Conservation (phyloP, 2,329 filamentous ascomycete species). For the Hortaea werneckii region DNA sequence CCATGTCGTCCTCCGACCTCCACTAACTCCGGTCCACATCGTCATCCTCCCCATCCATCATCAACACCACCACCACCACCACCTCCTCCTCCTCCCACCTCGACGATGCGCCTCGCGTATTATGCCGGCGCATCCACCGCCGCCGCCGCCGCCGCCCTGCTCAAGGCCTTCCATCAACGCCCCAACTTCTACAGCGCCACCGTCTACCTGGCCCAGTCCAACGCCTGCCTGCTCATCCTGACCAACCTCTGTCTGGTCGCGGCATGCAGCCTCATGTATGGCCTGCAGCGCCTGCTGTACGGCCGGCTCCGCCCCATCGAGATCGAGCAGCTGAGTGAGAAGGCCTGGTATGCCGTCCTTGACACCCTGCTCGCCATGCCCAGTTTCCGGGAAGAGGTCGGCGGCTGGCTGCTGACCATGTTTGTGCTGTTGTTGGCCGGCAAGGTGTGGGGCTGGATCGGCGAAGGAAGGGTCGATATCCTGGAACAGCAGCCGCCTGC, state of each 20-base stretch:
- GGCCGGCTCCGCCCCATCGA: slow-evolving; percentile 85
- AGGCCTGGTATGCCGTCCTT: slow-evolving; percentile 94
- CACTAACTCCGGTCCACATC: background rate
- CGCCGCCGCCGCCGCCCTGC: slow-evolving; percentile 71
- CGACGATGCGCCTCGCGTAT: slow-evolving; percentile 21
- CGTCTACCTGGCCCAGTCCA: slow-evolving; percentile 93
- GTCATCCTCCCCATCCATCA: background rate
- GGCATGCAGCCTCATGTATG: slow-evolving; percentile 72
- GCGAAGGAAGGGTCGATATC: slow-evolving; percentile 84
- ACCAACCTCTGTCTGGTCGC: slow-evolving; percentile 81
- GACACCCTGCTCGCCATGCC: slow-evolving; percentile 98
- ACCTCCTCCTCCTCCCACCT: slow-evolving; percentile 1
- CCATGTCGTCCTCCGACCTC: slow-evolving; percentile 1
- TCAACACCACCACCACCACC: slow-evolving; percentile 2
- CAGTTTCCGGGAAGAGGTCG: slow-evolving; percentile 90
- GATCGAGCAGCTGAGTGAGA: slow-evolving; percentile 93
- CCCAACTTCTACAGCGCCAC: slow-evolving; percentile 98
- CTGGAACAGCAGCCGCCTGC: slow-evolving; percentile 89
- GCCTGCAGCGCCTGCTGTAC: slow-evolving; percentile 80
- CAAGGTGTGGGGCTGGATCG: slow-evolving; percentile 98
- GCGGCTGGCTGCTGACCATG: slow-evolving; percentile 92
- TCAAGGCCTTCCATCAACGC: slow-evolving; percentile 87
- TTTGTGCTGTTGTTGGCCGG: slow-evolving; percentile 85
- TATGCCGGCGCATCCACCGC: slow-evolving; percentile 54
- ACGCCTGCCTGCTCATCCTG: slow-evolving; percentile 87